Base-by-base conservation (phyloP, 2,329 filamentous ascomycete genomes). In the Arachnopeziza araneosa region DNA sequence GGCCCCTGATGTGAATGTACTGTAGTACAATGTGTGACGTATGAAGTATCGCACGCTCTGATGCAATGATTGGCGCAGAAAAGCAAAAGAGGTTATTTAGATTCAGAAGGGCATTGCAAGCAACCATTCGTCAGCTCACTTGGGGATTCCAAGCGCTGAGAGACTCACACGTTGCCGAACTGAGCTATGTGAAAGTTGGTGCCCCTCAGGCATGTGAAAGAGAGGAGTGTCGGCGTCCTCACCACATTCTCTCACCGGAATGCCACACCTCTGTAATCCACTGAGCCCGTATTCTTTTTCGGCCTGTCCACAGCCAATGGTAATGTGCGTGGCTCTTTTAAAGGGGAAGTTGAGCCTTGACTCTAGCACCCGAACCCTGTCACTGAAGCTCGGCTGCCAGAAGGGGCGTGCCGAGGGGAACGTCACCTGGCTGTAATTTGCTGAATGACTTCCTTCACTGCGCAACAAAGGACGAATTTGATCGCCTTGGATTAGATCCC, bases 21-120 rank as follows among this genome's bases (percentile, higher is more conserved):
- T 65, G 50, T 62, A 54, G 63, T 60, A 52, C 52, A 61, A 64
- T 60, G 60, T 60, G 48, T 56, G 56, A 57, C 36, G 54, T 24
- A 52, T 44, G 56, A 58, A 44, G 36, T 44, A 44, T 12, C 57
- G 57, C 58, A 57, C 52, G 57, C 61, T 63, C 61, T 55, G 48
- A 61, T 63, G 63, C 58, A 60, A 60, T 66, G 58, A 62, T 60
- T 59, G 67, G 67, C 63, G 64, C 61, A 65, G 65, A 69, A 67
- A 69, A 69, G 62, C 66, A 66, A 66, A 64, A 65, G 65, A 64
- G 65, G 66, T 69, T 69, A 68, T 69, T 57, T 71, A 71, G 69
- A 72, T 63, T 57, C 60, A 64, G 58, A 60, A 56, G 60, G n/a
- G 60, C 54, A 63, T 64, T 63, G 60, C 61, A 64, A 67, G 63